Percentiles rank a stretch among this genome's conserved stretches.
Evolutionary conservation across 768 basidiomycete genomes (phyloP).

Genomic region (Crucibulum laeve): DNA sequence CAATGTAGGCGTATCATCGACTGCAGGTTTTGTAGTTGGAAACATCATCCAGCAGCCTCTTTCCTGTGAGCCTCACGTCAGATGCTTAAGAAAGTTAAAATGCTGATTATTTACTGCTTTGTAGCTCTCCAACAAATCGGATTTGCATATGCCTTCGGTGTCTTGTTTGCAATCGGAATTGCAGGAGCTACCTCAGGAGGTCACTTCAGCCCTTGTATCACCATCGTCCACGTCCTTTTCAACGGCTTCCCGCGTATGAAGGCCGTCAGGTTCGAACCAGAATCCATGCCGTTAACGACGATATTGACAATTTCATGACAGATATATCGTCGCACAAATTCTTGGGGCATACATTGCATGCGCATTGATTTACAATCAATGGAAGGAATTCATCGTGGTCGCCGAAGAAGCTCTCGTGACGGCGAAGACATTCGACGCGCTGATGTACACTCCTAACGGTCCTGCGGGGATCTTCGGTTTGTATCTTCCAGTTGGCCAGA

Average conservation of each 20-base stretch:
- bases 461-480: constrained; percentile 14
- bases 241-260: constrained; percentile 9
- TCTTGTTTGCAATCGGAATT: constrained; percentile 8
- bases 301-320: neutral
- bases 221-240: constrained; percentile 8
- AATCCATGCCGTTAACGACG: neutral
- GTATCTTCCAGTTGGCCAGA: constrained; percentile 11
- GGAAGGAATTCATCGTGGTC: constrained; percentile 5
- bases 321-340: constrained; percentile 14
- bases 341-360: constrained; percentile 13
- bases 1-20: neutral
- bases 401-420: constrained; percentile 7
- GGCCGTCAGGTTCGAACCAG: constrained; percentile 5
- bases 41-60: constrained; percentile 4
- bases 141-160: constrained; percentile 9
- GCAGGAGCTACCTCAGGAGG: constrained; percentile 10
- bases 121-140: constrained; percentile 8
- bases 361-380: constrained; percentile 10
- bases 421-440: constrained; percentile 2
- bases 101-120: neutral
- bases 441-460: constrained; percentile 8
- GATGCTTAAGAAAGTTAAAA: neutral
- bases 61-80: constrained; percentile 1
- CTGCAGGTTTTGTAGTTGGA: constrained; percentile 4
- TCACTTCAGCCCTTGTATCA: constrained; percentile 10